A percentile compares a stretch with the other conserved stretches of the same genome.
These are phyloP conservation scores for Gypsophila paniculata DNA, from an alignment of 179 eudicot species.

Conservation along the genomic window DNA sequence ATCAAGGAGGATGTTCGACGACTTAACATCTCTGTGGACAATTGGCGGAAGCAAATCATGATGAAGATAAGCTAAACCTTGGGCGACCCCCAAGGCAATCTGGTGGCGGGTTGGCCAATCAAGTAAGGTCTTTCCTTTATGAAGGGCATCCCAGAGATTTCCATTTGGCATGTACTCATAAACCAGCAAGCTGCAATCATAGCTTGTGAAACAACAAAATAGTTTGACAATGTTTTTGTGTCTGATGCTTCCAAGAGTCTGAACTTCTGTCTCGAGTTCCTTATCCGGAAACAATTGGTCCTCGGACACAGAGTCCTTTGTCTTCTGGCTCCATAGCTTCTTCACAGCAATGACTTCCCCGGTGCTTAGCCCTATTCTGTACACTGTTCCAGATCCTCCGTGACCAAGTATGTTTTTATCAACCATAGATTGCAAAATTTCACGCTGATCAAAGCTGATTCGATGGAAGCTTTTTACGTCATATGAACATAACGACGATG, in stretches of 20 bases:
- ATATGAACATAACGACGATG: constrained; percentile 62
- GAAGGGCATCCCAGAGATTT: constrained; percentile 89
- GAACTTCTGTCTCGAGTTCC: constrained; percentile 79
- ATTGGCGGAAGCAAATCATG: constrained; percentile 71
- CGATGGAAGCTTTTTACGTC: constrained; percentile 77
- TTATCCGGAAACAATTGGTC: constrained; percentile 40
- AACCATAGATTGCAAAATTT: constrained; percentile 61
- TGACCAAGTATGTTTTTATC: constrained; percentile 80
- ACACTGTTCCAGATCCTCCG: constrained; percentile 86
- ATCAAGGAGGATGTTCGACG: constrained; percentile 77
- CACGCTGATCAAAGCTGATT: constrained; percentile 58
- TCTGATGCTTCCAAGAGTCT: constrained; percentile 72
- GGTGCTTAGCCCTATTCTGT: constrained; percentile 55
- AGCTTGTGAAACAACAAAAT: constrained; percentile 62
- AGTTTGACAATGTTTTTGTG: constrained; percentile 89
- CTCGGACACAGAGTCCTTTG: constrained; percentile 46
- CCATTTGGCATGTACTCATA: constrained; percentile 91
- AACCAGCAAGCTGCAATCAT: constrained; percentile 65
- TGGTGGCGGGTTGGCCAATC: constrained; percentile 82
- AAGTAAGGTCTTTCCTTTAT: constrained; percentile 49
- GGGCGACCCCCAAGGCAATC: constrained; percentile 81
- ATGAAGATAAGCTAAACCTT: constrained; percentile 84
- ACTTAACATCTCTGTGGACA: constrained; percentile 81
- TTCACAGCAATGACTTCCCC: constrained; percentile 77
- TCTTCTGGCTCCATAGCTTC: constrained; percentile 62